These are phyloP conservation scores for Trametes cinnabarina DNA, from an alignment of 768 basidiomycete species.

Conservation along the genomic window DNA sequence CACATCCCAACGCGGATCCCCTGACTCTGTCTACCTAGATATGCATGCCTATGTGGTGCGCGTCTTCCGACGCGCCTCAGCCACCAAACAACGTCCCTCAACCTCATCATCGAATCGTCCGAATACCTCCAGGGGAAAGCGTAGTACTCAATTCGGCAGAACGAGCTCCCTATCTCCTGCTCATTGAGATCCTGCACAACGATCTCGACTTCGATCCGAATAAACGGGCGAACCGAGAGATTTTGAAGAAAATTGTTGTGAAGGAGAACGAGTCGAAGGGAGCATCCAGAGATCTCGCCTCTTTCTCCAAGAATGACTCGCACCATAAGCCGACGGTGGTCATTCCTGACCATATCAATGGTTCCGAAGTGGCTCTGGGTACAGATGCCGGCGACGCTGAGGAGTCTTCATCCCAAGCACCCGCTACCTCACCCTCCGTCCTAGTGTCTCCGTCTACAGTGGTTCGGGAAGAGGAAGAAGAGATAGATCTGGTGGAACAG, in stretches of 20 bases:
- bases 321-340: slow-evolving; percentile 1
- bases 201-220: slow-evolving; percentile 92
- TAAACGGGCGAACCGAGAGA: slow-evolving; percentile 81
- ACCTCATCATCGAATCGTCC: slow-evolving; percentile 91
- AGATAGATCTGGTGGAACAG: slow-evolving; percentile 97
- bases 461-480: slow-evolving; percentile 69
- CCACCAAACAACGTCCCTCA: slow-evolving; percentile 41
- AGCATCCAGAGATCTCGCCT: slow-evolving; percentile 51
- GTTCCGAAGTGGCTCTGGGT: slow-evolving; percentile 26
- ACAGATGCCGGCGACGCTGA: slow-evolving; percentile 23
- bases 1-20: background rate
- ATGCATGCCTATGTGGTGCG: slow-evolving; percentile 87
- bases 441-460: slow-evolving; percentile 3
- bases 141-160: slow-evolving; percentile 98
- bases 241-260: slow-evolving; percentile 70
- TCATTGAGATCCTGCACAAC: slow-evolving; percentile 85
- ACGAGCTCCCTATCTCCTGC: slow-evolving; percentile 87
- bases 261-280: slow-evolving; percentile 64
- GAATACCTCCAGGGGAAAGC: slow-evolving; percentile 96
- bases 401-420: slow-evolving; percentile 13
- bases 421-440: slow-evolving; percentile 5
- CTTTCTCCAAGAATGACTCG: slow-evolving; percentile 24
- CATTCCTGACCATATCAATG: slow-evolving; percentile 13
- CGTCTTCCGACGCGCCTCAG: slow-evolving; percentile 59
- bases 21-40: slow-evolving; percentile 45